These are phyloP conservation scores for Phalaenopsis hybrid DNA, from an alignment of 116 monocot species.

Conservation along the genomic window DNA sequence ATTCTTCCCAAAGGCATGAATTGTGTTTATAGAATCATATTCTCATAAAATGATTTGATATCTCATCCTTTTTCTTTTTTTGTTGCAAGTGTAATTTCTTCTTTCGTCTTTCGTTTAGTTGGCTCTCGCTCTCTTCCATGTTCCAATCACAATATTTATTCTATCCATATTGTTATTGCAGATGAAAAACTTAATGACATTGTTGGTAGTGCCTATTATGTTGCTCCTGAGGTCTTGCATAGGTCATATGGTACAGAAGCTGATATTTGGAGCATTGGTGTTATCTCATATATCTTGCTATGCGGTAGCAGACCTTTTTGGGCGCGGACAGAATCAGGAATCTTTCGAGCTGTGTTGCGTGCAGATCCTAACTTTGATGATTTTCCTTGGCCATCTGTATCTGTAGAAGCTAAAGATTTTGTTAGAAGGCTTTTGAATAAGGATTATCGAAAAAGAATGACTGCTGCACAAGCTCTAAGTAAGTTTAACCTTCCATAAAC, in stretches of 20 bases:
- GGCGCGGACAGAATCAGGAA: slow-evolving; percentile 36
- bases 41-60: background rate
- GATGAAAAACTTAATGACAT: slow-evolving; percentile 52
- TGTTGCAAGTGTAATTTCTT: background rate
- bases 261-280: slow-evolving; percentile 33
- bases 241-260: slow-evolving; percentile 21
- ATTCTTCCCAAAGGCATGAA: background rate
- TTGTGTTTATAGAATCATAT: background rate
- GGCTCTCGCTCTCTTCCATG: background rate
- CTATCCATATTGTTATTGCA: slow-evolving; percentile 13
- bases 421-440: slow-evolving; percentile 28
- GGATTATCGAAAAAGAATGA: slow-evolving; percentile 51
- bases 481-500: slow-evolving; percentile 4
- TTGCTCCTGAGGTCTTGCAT: slow-evolving; percentile 29
- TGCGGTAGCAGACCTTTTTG: slow-evolving; percentile 36
- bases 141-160: background rate
- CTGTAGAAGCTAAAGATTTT: slow-evolving; percentile 32
- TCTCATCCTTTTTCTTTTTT: background rate
- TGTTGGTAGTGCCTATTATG: slow-evolving; percentile 46
- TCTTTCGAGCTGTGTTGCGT: slow-evolving; percentile 28
- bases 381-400: slow-evolving; percentile 26
- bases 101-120: background rate
- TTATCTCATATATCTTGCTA: slow-evolving; percentile 28
- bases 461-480: slow-evolving; percentile 46
- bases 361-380: slow-evolving; percentile 33